phyloP scores from a whole-genome alignment of 176 grass and related monocot genomes.

The Bonia amplexicaulis region DNA sequence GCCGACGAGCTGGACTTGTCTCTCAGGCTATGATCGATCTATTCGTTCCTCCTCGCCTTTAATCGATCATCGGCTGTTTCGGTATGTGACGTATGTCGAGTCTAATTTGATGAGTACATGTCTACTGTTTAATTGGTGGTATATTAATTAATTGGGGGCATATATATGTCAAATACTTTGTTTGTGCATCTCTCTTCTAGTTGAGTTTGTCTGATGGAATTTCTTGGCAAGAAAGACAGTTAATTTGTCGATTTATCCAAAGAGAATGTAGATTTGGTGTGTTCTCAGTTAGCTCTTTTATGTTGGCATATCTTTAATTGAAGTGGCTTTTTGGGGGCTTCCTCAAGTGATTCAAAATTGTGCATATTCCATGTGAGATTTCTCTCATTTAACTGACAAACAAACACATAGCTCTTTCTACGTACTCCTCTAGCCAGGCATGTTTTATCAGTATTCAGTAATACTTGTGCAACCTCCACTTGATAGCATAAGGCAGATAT shows the following conservation, averaged over 20 bases:
- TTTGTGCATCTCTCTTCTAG: background rate
- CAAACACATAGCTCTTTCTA: background rate
- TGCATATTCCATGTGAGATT: conserved; percentile 24
- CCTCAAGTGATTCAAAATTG: background rate
- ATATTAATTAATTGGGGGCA: background rate
- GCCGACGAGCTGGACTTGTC: conserved; percentile 40
- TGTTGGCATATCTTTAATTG: conserved; percentile 2
- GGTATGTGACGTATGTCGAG: background rate
- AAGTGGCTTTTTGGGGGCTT: background rate
- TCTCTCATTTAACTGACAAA: background rate
- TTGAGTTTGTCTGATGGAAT: conserved; percentile 11
- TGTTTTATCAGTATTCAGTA: background rate
- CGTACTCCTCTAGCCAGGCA: background rate
- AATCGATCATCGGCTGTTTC: background rate
- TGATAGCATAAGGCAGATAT: background rate
- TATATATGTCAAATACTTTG: background rate
- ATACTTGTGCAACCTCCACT: background rate
- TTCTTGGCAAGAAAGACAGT: background rate
- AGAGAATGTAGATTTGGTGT: conserved; percentile 31
- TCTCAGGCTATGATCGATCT: conserved; percentile 43
- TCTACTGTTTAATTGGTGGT: background rate
- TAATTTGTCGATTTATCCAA: background rate
- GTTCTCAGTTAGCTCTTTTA: background rate
- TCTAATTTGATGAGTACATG: background rate
- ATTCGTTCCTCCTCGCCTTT: background rate